A percentile compares a stretch with the other conserved stretches of the same genome.
Conservation (phyloP, 768 basidiomycete species). For the Tylopilus plumbeoviolaceoides region DNA sequence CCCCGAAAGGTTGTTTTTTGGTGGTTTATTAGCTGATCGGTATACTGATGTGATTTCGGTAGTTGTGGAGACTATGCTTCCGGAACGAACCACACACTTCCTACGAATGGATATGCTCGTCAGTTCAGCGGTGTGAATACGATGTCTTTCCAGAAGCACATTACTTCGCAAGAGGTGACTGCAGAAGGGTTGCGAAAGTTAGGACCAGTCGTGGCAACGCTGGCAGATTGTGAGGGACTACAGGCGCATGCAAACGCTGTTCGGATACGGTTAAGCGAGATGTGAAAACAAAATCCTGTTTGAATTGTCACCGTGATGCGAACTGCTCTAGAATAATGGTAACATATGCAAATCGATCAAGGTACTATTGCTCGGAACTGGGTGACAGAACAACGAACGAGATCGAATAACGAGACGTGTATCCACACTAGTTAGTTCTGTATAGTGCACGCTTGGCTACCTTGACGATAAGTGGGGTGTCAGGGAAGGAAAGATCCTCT, state of each 20-base stretch:
- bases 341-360: slow-evolving; percentile 7
- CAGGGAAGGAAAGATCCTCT: slow-evolving; percentile 91
- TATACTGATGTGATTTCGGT: slow-evolving; percentile 5
- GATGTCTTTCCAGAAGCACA: slow-evolving; percentile 96
- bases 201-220: slow-evolving; percentile 82
- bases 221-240: slow-evolving; percentile 94
- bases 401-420: slow-evolving; percentile 9
- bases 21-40: neutral
- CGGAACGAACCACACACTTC: slow-evolving; percentile 97
- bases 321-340: slow-evolving; percentile 13
- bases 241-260: slow-evolving; percentile 97
- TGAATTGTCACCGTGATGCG: neutral
- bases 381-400: slow-evolving; percentile 11
- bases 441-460: slow-evolving; percentile 93
- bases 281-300: neutral
- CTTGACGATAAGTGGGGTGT: slow-evolving; percentile 85
- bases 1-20: slow-evolving; percentile 78
- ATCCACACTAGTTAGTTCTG: slow-evolving; percentile 63
- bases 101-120: slow-evolving; percentile 93
- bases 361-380: slow-evolving; percentile 14
- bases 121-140: slow-evolving; percentile 99
- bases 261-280: slow-evolving; percentile 60
- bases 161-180: slow-evolving; percentile 94
- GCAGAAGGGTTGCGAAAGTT: slow-evolving; percentile 67
- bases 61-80: slow-evolving; percentile 99